phyloP scores from a whole-genome alignment of 2,329 filamentous ascomycete genomes.

The Colletotrichum limetticola region DNA sequence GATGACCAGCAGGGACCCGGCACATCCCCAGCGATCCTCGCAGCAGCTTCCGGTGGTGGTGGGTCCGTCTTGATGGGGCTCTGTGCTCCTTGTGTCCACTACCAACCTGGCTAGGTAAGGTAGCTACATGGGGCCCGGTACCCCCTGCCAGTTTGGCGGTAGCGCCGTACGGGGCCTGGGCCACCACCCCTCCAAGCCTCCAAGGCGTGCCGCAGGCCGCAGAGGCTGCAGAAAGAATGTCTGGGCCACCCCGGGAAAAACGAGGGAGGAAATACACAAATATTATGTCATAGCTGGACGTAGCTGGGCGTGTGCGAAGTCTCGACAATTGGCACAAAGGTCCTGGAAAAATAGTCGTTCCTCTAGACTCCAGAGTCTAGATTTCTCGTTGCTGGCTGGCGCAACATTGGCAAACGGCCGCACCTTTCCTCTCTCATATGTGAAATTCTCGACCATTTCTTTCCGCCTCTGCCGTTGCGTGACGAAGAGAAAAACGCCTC shows the following conservation, averaged over 20 bases:
- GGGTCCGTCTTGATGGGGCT: conserved; percentile 11
- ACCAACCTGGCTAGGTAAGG: too few relatives aligned
- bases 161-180: conserved; percentile 16
- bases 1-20: conserved; percentile 14
- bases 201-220: too few relatives aligned
- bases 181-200: background rate
- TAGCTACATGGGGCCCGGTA: background rate
- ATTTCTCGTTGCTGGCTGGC: background rate
- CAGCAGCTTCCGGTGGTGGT: conserved; percentile 31
- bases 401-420: background rate
- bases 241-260: background rate
- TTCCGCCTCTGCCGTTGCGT: background rate
- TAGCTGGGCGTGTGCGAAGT: too few relatives aligned
- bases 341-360: background rate
- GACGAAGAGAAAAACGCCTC: background rate
- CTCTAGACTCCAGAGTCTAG: background rate
- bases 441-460: background rate
- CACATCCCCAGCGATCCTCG: conserved; percentile 32
- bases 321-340: background rate
- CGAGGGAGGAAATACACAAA: background rate
- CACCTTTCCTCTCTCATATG: conserved; percentile 15
- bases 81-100: background rate
- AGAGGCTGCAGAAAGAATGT: background rate
- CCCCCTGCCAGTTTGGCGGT: background rate
- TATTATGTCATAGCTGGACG: conserved; percentile 32